Base-by-base conservation (phyloP, 148 eudicot species). In the Persicaria tinctoria region DNA sequence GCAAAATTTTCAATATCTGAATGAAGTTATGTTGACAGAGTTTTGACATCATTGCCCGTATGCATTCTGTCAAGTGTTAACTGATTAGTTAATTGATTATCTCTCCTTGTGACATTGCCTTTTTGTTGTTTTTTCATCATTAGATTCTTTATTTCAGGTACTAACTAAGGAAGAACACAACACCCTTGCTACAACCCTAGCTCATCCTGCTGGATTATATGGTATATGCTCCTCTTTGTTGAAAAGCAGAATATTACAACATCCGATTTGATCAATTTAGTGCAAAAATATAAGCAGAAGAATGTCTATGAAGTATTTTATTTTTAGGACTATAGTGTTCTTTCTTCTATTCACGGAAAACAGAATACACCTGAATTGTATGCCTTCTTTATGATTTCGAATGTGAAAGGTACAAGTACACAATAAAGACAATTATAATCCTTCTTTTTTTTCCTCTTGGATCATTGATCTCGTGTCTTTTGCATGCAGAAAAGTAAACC, bases 201-300 rank as follows among this genome's bases (percentile, higher is more conserved):
- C 96, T 16, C 98, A 93, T 89, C 93, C 98, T 63, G 91, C 93
- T 54, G 98, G 91, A 66, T 80, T 93, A 76, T 87, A 85, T 82
- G 98, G 98, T 91, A 80, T 78, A 85, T 75, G 64, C 56, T 73
- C 16, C 81, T 23, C 57, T 75, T 70, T 70, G 6, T 17, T 6
- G 12, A 27, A 23, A 60, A 60, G 41, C 41, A 60, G 20, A 16
- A 60, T 6, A 8, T 23, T 59, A 20, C 38, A 59, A 7, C 12
- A 50, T 0, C 12, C 53, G 12, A 50, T 50, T 50, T 50, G 11
- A 50, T 50, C 12, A 12, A 7, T 50, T 50, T 23, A 8, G 38
- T 59, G 38, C 23, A 59, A 59, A 32, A 23, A 23, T 60, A 60
- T 60, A 23, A 8, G 66, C 59, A 53, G 56, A 53, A 13, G 56